Percentiles rank a stretch among this genome's conserved stretches.
Conservation (phyloP, 208 protist species). For the Leptomonas pyrrhocoris region DNA sequence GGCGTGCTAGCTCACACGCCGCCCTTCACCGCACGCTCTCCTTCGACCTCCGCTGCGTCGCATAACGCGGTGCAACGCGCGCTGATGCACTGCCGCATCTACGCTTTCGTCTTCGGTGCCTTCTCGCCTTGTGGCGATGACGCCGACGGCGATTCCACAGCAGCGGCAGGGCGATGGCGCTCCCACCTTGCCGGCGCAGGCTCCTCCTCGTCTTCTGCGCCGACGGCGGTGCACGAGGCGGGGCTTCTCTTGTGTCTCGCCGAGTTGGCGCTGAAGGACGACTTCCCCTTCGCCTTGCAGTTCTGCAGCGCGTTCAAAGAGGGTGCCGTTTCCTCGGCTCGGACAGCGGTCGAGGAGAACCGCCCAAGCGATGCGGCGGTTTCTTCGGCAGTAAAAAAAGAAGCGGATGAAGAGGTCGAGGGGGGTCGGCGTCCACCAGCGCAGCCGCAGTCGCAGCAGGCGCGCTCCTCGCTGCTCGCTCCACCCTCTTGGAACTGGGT, state of each 20-base stretch:
- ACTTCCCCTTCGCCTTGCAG: conserved; percentile 18
- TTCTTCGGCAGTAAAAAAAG: background rate
- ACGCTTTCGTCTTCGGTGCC: conserved; percentile 16
- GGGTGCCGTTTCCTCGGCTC: background rate
- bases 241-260: conserved; percentile 22
- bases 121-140: background rate
- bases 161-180: background rate
- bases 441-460: too few species aligned
- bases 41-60: background rate
- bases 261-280: conserved; percentile 25
- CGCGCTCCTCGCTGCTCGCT: background rate
- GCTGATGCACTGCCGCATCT: conserved; percentile 17
- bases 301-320: conserved; percentile 8
- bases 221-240: conserved; percentile 8
- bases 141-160: too few species aligned
- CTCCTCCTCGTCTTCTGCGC: background rate
- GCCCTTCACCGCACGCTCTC: background rate
- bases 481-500: conserved; percentile 31
- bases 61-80: conserved; percentile 14
- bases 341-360: too few species aligned
- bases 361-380: background rate
- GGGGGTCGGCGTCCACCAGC: too few species aligned
- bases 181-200: background rate
- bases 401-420: background rate
- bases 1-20: background rate